Conservation (phyloP, 441 rosid species). For the Theobroma grandiflorum region DNA sequence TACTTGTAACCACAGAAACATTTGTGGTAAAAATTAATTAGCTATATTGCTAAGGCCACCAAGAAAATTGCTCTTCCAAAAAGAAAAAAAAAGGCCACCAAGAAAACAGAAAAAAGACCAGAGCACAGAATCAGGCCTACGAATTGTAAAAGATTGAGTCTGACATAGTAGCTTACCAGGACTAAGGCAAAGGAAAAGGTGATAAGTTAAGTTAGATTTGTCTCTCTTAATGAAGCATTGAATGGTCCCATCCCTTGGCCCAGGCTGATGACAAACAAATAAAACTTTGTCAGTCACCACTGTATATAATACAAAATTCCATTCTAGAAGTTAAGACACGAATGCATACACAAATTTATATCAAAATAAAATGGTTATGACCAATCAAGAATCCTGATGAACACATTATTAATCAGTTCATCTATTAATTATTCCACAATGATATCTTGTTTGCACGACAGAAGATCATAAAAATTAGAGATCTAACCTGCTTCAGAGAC, state of each 20-base stretch:
- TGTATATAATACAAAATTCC: not conserved
- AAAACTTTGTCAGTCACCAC: constrained; percentile 18
- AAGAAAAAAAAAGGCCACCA: not conserved
- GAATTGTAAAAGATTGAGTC: not conserved
- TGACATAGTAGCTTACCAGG: constrained; percentile 63
- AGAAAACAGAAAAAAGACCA: constrained; percentile 1
- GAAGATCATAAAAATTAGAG: not conserved
- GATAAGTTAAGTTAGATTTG: constrained; percentile 89
- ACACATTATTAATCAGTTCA: not conserved
- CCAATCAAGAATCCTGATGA: constrained; percentile 17
- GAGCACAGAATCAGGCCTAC: not conserved
- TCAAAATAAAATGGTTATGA: not conserved
- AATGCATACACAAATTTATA: not conserved
- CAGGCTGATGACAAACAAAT: constrained; percentile 62
- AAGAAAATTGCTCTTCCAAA: not conserved
- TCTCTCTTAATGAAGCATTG: constrained; percentile 97
- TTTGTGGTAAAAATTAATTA: not conserved
- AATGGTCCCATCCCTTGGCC: constrained; percentile 80
- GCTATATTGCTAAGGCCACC: not conserved
- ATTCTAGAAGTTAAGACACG: not conserved
- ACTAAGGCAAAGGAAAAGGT: constrained; percentile 92
- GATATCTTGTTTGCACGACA: not conserved
- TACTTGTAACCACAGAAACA: not conserved
- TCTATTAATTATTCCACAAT: not conserved
- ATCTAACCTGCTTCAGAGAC: constrained; percentile 87